Evolutionary conservation across 345 rosid species (phyloP).

Genomic region (Rubroshorea leprosula): DNA sequence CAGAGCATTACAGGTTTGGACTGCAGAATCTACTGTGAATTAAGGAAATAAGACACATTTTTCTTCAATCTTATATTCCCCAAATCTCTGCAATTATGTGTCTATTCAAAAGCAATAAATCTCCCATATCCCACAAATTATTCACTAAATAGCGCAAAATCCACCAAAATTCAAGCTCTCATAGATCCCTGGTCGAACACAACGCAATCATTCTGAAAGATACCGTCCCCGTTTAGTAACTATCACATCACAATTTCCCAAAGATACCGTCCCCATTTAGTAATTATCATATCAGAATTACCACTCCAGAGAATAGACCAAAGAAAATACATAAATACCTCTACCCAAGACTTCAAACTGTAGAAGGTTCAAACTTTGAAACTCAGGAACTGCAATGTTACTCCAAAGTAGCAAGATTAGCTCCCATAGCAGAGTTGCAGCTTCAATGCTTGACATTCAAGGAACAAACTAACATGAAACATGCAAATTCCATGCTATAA

Average conservation of each 20-base stretch:
- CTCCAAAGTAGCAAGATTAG: not conserved
- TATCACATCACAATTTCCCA: slow-evolving; percentile 10
- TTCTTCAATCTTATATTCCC: slow-evolving; percentile 14
- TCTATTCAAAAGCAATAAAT: slow-evolving; percentile 2
- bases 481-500: slow-evolving; percentile 6
- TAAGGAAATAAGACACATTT: slow-evolving; percentile 32
- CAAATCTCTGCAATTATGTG: slow-evolving; percentile 20
- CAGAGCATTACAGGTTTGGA: slow-evolving; percentile 30
- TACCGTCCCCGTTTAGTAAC: not conserved
- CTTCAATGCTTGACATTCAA: slow-evolving; percentile 12
- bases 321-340: slow-evolving; percentile 13
- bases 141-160: slow-evolving; percentile 9
- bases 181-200: slow-evolving; percentile 15
- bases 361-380: slow-evolving; percentile 17
- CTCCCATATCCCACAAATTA: slow-evolving; percentile 12
- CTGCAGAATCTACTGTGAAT: slow-evolving; percentile 17
- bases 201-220: slow-evolving; percentile 7
- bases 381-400: slow-evolving; percentile 6
- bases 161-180: slow-evolving; percentile 25
- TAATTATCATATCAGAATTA: too few species aligned
- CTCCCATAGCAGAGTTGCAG: not conserved
- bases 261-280: too few species aligned
- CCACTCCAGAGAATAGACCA: slow-evolving; percentile 10
- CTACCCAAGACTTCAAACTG: slow-evolving; percentile 19
- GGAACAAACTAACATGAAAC: slow-evolving; percentile 10